Conservation (phyloP, 169 alveolate genomes). For the Eimeria falciformis region DNA sequence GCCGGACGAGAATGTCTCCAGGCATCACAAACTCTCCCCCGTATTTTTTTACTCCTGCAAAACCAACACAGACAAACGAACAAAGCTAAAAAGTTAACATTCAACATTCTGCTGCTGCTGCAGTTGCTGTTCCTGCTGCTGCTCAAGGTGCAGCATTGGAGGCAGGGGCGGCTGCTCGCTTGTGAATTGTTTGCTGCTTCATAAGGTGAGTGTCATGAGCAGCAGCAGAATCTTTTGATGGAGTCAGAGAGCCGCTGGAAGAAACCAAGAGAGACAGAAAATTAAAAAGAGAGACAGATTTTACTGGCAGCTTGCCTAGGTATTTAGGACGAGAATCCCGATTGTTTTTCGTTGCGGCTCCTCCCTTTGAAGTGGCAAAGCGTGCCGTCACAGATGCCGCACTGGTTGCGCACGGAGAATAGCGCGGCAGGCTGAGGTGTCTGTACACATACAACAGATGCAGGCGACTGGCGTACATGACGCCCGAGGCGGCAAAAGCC, state of each 20-base stretch:
- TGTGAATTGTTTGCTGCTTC: too few species aligned
- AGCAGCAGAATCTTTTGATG: too few species aligned
- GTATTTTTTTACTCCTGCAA: constrained; percentile 82
- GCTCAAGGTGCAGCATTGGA: too few species aligned
- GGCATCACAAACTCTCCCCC: constrained; percentile 88
- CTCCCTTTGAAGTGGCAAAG: constrained; percentile 89
- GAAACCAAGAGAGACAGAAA: neutral
- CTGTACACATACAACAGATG: too few species aligned
- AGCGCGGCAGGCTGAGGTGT: too few species aligned
- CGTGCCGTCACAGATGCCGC: constrained; percentile 11
- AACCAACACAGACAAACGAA: neutral
- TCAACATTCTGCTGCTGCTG: too few species aligned
- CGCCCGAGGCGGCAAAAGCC: too few species aligned
- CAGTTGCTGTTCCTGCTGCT: too few species aligned
- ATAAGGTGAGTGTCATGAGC: too few species aligned
- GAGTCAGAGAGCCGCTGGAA: neutral
- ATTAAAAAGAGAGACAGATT: neutral
- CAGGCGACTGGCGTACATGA: too few species aligned
- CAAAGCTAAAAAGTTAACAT: neutral
- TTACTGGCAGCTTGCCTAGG: constrained; percentile 79
- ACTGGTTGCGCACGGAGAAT: neutral
- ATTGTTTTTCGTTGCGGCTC: constrained; percentile 92
- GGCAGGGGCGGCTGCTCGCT: too few species aligned
- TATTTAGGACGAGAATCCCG: constrained; percentile 89
- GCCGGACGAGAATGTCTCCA: constrained; percentile 90